A percentile compares a stretch with the other conserved stretches of the same genome.
Evolutionary conservation across 129 eudicot species (phyloP).

Genomic region (Chrysanthemum makinoi): DNA sequence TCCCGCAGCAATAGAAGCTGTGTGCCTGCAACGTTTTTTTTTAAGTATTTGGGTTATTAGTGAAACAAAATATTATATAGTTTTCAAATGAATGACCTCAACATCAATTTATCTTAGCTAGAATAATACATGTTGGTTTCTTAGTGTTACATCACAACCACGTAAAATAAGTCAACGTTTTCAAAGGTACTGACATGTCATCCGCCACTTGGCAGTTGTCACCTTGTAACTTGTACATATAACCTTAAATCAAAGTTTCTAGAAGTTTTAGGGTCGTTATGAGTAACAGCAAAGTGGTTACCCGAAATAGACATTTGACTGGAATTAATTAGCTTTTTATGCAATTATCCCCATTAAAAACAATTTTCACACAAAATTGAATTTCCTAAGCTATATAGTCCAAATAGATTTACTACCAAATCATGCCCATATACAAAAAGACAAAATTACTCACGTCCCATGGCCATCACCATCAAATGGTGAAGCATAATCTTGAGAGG

Average conservation of each 20-base stretch:
- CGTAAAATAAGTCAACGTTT: no score
- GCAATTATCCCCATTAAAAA: no score
- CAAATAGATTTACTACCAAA: neutral
- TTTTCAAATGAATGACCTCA: neutral
- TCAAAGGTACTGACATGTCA: no score
- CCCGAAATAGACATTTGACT: no score
- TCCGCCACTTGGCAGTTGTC: no score
- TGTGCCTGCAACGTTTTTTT: slow-evolving; percentile 59
- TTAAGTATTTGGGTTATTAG: neutral
- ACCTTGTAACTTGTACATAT: no score
- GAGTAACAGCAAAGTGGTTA: no score
- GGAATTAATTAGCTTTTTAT: no score
- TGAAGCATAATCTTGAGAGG: slow-evolving; percentile 92
- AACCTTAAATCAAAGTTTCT: no score
- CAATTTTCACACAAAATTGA: no score
- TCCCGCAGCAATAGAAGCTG: slow-evolving; percentile 95
- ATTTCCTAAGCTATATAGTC: neutral
- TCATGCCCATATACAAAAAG: neutral
- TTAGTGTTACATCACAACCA: no score
- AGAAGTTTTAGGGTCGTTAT: no score
- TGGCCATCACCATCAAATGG: slow-evolving; percentile 97
- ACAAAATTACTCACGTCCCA: slow-evolving; percentile 74
- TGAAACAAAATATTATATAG: neutral
- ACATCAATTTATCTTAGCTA: neutral
- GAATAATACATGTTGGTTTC: neutral